Evolutionary conservation across 2,329 filamentous ascomycete species (phyloP), one percentile per base, ranked within the genome.

Genomic region (Pestalotiopsis sp.): DNA sequence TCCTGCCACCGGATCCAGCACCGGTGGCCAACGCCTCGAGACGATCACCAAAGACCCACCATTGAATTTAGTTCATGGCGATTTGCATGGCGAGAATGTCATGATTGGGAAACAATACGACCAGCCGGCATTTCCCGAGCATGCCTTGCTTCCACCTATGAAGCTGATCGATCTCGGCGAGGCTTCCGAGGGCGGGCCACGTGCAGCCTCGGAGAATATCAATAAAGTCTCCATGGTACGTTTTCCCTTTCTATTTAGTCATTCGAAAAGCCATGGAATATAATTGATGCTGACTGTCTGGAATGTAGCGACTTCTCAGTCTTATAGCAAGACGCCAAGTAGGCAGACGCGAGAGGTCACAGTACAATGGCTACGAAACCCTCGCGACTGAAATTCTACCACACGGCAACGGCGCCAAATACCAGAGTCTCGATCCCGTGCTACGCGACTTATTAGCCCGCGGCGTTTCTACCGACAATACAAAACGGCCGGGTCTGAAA

Each of bases 351-450:
- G 56, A 26, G 3, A 58, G 22, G 7, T 30, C 24, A 22, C 40
- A n/a, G 11, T 61, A 66, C 24, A 35, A 52, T 1, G 65, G 55
- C 22, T 35, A 22, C 65, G n/a, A 58, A 7, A 61, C 65, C 5
- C 13, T 44, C 13, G 65, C 65, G 5, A 66, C 65, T 5, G 65
- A 66, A 24, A 61, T 66, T 2, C 65, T 66, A 9, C 64, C 64
- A 6, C 64, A 35, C 13, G 44, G 35, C 22, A 13, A 30, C 38
- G 64, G 35, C 4, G n/a, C 11, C 11, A 48, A 17, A 26, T 66
- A 38, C 22, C 35, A 38, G 35, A 48, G 1, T 11, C 39, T 66
- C 6, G 56, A 66, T 40, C 55, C 20, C 1, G 56, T 24, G 5
- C 9, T 58, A 4, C 56, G 56, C 22, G 56, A 58, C 22, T 35